Conservation (phyloP, 768 basidiomycete genomes). For the Hypholoma sublateritium region DNA sequence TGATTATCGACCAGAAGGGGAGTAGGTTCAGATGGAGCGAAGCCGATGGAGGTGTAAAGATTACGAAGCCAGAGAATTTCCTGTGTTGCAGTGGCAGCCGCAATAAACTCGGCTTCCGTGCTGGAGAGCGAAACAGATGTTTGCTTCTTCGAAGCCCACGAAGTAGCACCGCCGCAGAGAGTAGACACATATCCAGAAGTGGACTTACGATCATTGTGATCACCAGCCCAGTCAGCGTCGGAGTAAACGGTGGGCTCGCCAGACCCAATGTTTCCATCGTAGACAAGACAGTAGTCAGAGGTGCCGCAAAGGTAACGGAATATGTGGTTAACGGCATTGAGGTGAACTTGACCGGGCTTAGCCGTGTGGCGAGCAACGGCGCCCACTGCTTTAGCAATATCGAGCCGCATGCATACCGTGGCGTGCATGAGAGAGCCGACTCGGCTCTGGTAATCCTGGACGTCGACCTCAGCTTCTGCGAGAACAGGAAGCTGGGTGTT, state of each 20-base stretch:
- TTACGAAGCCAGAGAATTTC: neutral
- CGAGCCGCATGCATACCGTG: neutral
- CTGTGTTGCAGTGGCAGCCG: neutral
- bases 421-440: neutral
- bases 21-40: neutral
- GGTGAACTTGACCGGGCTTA: too few species aligned
- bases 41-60: neutral
- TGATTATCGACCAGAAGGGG: neutral
- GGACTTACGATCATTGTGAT: neutral
- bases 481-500: neutral
- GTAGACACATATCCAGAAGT: neutral
- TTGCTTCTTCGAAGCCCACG: neutral
- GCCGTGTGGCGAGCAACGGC: too few species aligned
- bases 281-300: neutral
- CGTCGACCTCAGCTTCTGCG: neutral
- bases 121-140: neutral
- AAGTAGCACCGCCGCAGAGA: neutral
- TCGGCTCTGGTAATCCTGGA: neutral
- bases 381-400: neutral
- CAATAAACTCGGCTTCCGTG: constrained; percentile 1
- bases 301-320: neutral
- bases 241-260: neutral
- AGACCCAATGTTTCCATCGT: neutral
- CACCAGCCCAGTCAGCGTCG: neutral
- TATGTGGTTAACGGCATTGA: too few species aligned